Percentiles rank a stretch among this genome's conserved stretches.
phyloP scores from a whole-genome alignment of 2,329 filamentous ascomycete genomes.

The Geoglossum cookeanum region DNA sequence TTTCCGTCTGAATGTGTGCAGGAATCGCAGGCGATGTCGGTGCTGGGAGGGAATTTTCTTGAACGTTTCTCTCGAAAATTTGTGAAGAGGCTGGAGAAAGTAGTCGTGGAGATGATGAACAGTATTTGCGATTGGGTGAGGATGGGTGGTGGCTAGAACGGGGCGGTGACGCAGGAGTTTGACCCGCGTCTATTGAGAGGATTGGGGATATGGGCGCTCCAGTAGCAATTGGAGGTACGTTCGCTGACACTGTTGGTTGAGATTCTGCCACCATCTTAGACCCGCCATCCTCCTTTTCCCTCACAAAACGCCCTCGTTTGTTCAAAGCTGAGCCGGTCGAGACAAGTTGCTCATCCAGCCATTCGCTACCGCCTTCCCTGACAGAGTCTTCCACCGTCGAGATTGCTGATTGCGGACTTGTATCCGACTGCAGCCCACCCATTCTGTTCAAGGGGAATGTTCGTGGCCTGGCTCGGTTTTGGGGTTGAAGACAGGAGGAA shows the following conservation, averaged over 20 bases:
- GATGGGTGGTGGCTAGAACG: slow-evolving; percentile 26
- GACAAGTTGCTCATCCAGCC: neutral
- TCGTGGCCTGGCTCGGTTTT: neutral
- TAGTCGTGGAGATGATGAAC: slow-evolving; percentile 51
- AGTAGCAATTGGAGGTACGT: neutral
- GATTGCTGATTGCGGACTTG: neutral
- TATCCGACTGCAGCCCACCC: neutral
- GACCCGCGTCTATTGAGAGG: neutral
- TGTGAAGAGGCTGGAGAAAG: slow-evolving; percentile 56
- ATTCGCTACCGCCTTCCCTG: neutral
- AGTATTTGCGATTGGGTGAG: slow-evolving; percentile 45
- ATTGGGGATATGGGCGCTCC: neutral
- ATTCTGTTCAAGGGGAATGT: neutral
- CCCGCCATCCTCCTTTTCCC: neutral
- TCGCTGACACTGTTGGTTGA: neutral
- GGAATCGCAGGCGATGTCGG: slow-evolving; percentile 75
- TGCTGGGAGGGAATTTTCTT: slow-evolving; percentile 49
- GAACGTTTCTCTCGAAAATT: slow-evolving; percentile 91
- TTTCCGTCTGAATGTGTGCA: slow-evolving; percentile 81
- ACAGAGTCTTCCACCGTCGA: neutral
- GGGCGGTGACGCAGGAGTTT: slow-evolving; percentile 18
- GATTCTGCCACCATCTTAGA: neutral
- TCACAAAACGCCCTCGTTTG: neutral
- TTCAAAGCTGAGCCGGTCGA: neutral
- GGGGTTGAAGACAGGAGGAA: no score